Evolutionary conservation across 768 basidiomycete genomes (phyloP), one percentile per base, ranked within the genome.

Genomic region (Psilocybe azurescens): DNA sequence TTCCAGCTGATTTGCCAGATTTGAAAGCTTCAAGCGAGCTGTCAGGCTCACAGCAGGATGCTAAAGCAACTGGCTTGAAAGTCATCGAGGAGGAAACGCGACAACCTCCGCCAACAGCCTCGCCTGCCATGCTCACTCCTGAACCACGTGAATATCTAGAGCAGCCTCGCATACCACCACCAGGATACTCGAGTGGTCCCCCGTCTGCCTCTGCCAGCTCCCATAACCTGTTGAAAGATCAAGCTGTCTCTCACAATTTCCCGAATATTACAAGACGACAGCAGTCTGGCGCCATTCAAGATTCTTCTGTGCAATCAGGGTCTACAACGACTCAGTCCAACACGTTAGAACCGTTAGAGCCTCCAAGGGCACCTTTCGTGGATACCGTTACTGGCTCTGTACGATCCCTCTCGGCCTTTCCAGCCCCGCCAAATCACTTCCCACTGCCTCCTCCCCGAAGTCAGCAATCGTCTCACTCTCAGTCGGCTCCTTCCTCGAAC

Each of bases 331-430:
- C 66, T 10, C 70, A 70, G 6, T 71, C 73, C 5, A 72, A 70
- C 16, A 72, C 72, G 11, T 73, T 77, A n/a, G 72, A 71, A n/a
- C 71, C 72, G 13, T 73, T 77, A n/a, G 78, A 79, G 38, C 75
- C 76, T 59, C 77, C 72, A 53, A 66, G 60, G 46, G 75, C 69
- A 33, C 72, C 72, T 51, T 78, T 74, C 24, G 70, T 76, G 10
- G 80, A 83, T 56, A 70, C 77, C 10, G 75, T 80, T 50, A 79
- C 79, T 8, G 82, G 81, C 39, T 87, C 88, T 29, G 80, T 90
- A n/a, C 81, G 88, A 18, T 88, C 89, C 1, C 77, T 93, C 24
- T 89, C 88, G 33, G 88, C 86, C 0, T 93, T 93, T 72, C 91
- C 91, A 24, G 74, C 82, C 0, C 91, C 91, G 14, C 91, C 91